Percentiles rank a stretch among this genome's conserved stretches.
Conservation (phyloP, 345 rosid species). For the Eutrema yunnanense region DNA sequence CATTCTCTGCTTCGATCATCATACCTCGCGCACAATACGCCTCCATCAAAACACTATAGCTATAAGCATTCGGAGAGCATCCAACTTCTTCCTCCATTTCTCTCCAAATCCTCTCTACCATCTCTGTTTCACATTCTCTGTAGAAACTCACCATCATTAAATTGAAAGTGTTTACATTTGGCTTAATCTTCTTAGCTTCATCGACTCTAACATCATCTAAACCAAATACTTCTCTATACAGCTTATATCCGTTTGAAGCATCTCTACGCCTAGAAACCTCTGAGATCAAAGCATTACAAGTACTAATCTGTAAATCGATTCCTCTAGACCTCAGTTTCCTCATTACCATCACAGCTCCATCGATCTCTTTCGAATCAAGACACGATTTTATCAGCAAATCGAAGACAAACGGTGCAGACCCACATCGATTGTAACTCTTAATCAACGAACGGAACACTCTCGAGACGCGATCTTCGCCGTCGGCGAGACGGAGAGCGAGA, state of each 20-base stretch:
- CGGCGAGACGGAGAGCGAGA: slow-evolving; percentile 39
- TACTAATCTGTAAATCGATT: slow-evolving; percentile 45
- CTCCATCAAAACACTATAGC: slow-evolving; percentile 54
- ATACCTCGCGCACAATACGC: slow-evolving; percentile 48
- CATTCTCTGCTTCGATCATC: slow-evolving; percentile 51
- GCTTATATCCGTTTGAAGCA: slow-evolving; percentile 40
- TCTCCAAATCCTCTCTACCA: slow-evolving; percentile 56
- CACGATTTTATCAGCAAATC: slow-evolving; percentile 64
- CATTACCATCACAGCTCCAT: slow-evolving; percentile 48
- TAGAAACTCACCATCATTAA: slow-evolving; percentile 60
- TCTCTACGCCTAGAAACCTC: slow-evolving; percentile 41
- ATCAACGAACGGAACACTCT: slow-evolving; percentile 41
- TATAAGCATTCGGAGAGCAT: slow-evolving; percentile 41
- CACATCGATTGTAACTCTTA: slow-evolving; percentile 62
- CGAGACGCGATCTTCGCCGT: slow-evolving; percentile 14
- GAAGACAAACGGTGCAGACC: slow-evolving; percentile 88
- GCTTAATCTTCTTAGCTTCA: slow-evolving; percentile 32
- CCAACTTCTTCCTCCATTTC: slow-evolving; percentile 47
- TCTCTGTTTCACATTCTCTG: slow-evolving; percentile 48
- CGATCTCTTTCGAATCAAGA: slow-evolving; percentile 54
- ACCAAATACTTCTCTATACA: slow-evolving; percentile 60
- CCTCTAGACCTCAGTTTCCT: slow-evolving; percentile 58
- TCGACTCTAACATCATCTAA: slow-evolving; percentile 25
- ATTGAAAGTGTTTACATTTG: slow-evolving; percentile 61
- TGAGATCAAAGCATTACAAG: slow-evolving; percentile 54